phyloP scores from a whole-genome alignment of 306 rosid species.

The Purshia tridentata region DNA sequence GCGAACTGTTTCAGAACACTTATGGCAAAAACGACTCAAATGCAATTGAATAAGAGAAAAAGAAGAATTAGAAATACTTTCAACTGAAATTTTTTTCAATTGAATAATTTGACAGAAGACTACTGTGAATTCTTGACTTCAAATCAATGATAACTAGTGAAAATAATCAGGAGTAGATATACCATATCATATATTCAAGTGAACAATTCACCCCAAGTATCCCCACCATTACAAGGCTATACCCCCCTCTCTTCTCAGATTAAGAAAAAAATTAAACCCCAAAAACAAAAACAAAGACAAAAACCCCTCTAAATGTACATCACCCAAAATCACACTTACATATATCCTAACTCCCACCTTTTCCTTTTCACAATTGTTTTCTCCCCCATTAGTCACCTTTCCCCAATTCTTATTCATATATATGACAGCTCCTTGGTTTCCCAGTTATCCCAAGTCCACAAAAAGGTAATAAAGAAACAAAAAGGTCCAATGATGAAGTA shows the following conservation, averaged over 20 bases:
- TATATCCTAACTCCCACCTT: slow-evolving; percentile 18
- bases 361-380: slow-evolving; percentile 40
- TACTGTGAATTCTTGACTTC: background rate
- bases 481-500: slow-evolving; percentile 21
- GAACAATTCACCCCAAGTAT: slow-evolving; percentile 46
- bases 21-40: no score
- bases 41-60: background rate
- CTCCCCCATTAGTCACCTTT: slow-evolving; percentile 32
- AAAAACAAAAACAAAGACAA: slow-evolving; percentile 8
- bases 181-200: slow-evolving; percentile 31
- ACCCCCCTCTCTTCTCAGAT: slow-evolving; percentile 38
- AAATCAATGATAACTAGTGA: background rate
- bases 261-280: slow-evolving; percentile 20
- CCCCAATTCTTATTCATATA: slow-evolving; percentile 48
- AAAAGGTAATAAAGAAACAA: slow-evolving; percentile 19
- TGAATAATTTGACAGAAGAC: background rate
- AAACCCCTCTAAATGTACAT: slow-evolving; percentile 34
- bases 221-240: slow-evolving; percentile 50
- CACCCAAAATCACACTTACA: slow-evolving; percentile 26
- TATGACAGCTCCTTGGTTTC: slow-evolving; percentile 41
- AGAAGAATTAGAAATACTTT: background rate
- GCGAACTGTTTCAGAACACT: no score
- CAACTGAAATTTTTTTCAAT: background rate
- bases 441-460: slow-evolving; percentile 32
- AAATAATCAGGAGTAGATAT: slow-evolving; percentile 49